Percentiles rank a stretch among this genome's conserved stretches.
These are phyloP conservation scores for Cladosporium sp. DNA, from an alignment of 2,329 filamentous ascomycete genomes.

Conservation along the genomic window DNA sequence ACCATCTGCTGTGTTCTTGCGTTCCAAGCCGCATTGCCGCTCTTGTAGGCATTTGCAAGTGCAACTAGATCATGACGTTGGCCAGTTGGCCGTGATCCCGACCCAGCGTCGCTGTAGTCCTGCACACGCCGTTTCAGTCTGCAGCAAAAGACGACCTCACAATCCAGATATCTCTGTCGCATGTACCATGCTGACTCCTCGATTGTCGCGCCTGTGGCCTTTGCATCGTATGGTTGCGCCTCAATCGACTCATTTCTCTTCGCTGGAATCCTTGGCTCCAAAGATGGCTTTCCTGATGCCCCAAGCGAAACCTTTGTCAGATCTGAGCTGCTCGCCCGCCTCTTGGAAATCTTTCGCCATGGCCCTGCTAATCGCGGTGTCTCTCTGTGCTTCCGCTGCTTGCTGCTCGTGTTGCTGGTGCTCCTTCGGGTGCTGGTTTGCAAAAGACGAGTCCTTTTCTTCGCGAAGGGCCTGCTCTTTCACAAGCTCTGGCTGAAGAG, in stretches of 20 bases:
- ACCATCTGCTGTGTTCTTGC: no score
- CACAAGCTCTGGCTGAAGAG: constrained; percentile 3
- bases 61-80: no score
- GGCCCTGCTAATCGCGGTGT: constrained; percentile 9
- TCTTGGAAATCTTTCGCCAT: constrained; percentile 11
- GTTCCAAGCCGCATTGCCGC: no score
- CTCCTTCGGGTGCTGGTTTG: background rate
- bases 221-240: no score
- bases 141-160: no score
- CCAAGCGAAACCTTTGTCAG: constrained; percentile 7
- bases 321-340: background rate
- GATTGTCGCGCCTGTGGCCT: no score
- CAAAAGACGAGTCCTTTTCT: background rate
- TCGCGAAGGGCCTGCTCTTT: constrained; percentile 8
- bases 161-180: no score
- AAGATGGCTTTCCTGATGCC: constrained; percentile 1
- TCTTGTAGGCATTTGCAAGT: no score
- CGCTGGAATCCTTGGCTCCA: background rate
- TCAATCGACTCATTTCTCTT: background rate
- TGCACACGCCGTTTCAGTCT: no score
- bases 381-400: background rate
- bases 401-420: background rate
- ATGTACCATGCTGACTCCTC: no score
- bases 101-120: no score
- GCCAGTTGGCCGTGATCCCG: no score